Evolutionary conservation across 352 stramenopile species (phyloP), one percentile per base, ranked within the genome.

Genomic region (Pythium brachiatum): DNA sequence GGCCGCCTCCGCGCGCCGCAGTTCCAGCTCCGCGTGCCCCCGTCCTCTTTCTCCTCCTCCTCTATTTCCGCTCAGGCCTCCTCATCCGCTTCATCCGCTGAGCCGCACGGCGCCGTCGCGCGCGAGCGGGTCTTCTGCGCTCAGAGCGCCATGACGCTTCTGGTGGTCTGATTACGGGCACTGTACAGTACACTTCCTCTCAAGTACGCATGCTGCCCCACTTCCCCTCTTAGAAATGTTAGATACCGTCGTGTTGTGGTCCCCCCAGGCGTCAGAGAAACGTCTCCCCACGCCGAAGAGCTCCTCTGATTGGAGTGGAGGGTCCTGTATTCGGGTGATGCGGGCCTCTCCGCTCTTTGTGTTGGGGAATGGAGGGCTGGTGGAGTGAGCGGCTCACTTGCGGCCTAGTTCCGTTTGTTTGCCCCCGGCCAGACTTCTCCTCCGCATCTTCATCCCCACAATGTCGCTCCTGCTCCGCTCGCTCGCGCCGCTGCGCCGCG

Each of bases 401-500:
- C 41, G 41, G 5, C n/a, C 34, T 56, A 38, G 60, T 59, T 55
- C 53, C 9, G 16, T 68, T 62, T 62, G 62, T 21, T 38, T 39
- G 39, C 23, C 27, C 27, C 23, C 26, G 7, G 12, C 26, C 16
- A 38, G 20, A 23, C 57, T 46, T 9, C 27, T 2, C 32, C 9
- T n/a, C 36, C n/a, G 15, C 21, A 36, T 38, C 26, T 7, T 31
- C 18, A 1, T n/a, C 2, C 11, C 32, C 46, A 64, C 0, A 23
- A 73, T 73, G 66, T 57, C 58, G 29, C 52, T 73, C 53, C 44
- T 69, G 53, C 46, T 46, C 6, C 80, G 79, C 65, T 74, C 59
- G 23, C 67, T 88, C 65, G 75, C 80, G 57, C 79, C 81, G 57
- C 74, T 83, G 73, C 80, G 57, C 79, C 81, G 57, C 74, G 80